Evolutionary conservation across 2,329 filamentous ascomycete species (phyloP).

Genomic region (Colletotrichum godetiae): DNA sequence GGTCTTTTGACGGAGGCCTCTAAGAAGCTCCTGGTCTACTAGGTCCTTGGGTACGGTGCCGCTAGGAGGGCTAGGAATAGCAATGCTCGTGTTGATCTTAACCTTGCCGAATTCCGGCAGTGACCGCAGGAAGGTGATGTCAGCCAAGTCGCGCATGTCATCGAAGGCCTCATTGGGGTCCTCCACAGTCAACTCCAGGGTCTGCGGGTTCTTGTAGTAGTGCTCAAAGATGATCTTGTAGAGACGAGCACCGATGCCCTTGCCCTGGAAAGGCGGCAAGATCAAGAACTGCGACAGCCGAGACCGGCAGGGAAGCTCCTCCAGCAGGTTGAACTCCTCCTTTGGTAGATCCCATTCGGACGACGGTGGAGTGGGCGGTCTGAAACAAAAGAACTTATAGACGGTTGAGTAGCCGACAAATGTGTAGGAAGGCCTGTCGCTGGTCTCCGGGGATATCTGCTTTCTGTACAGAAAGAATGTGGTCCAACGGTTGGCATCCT

Average conservation of each 20-base stretch:
- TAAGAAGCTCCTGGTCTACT: conserved; percentile 66
- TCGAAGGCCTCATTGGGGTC: conserved; percentile 92
- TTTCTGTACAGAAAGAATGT: conserved; percentile 88
- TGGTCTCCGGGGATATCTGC: conserved; percentile 53
- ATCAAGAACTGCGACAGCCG: conserved; percentile 95
- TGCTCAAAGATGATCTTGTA: conserved; percentile 83
- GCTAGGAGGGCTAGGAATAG: conserved; percentile 59
- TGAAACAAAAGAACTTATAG: conserved; percentile 83
- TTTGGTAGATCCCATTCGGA: conserved; percentile 58
- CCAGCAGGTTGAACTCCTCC: conserved; percentile 60
- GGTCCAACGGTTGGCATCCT: conserved; percentile 85
- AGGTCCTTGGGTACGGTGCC: conserved; percentile 58
- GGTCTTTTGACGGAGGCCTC: conserved; percentile 66
- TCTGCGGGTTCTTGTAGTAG: conserved; percentile 74
- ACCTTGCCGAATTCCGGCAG: conserved; percentile 69
- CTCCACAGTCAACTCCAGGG: conserved; percentile 90
- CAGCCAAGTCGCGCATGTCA: conserved; percentile 80
- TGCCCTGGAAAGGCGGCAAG: conserved; percentile 85
- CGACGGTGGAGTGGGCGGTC: conserved; percentile 56
- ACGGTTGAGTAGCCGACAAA: conserved; percentile 92
- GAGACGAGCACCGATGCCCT: conserved; percentile 81
- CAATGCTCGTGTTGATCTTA: conserved; percentile 62
- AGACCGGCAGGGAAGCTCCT: conserved; percentile 78
- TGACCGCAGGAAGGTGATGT: conserved; percentile 73
- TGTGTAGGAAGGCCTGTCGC: conserved; percentile 72